A percentile compares a stretch with the other conserved stretches of the same genome.
These are phyloP conservation scores for Metschnikowia proteae DNA, from an alignment of 805 yeast species.

Conservation along the genomic window DNA sequence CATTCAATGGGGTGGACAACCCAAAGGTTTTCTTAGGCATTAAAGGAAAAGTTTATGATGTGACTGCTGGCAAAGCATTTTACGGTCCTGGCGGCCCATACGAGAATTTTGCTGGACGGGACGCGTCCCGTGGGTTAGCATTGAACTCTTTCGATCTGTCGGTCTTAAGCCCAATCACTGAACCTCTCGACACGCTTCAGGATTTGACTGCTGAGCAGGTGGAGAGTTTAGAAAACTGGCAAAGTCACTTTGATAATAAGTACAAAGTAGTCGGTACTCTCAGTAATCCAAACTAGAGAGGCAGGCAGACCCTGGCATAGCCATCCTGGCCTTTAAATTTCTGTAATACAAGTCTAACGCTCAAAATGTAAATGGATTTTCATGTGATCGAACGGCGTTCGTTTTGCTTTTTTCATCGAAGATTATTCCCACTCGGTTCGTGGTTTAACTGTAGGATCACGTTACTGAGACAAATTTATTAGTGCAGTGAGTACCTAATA, in stretches of 20 bases:
- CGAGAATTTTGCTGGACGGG: slow-evolving; percentile 91
- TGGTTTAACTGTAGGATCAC: no score
- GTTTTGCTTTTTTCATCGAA: no score
- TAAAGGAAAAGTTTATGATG: slow-evolving; percentile 84
- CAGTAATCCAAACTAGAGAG: slow-evolving; percentile 23
- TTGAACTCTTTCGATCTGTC: slow-evolving; percentile 75
- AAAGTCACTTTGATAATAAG: slow-evolving; percentile 72
- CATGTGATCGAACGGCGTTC: no score
- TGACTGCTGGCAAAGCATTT: slow-evolving; percentile 70
- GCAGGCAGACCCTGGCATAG: neutral
- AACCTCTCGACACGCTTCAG: slow-evolving; percentile 70
- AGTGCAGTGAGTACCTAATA: no score
- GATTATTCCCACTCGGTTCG: no score
- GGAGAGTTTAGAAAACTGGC: slow-evolving; percentile 81
- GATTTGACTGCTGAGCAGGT: slow-evolving; percentile 59
- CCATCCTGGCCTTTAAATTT: no score
- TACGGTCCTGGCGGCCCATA: slow-evolving; percentile 97
- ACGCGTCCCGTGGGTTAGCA: slow-evolving; percentile 91
- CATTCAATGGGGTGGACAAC: slow-evolving; percentile 77
- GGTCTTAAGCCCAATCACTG: slow-evolving; percentile 61
- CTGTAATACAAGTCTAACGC: no score
- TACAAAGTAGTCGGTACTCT: slow-evolving; percentile 78
- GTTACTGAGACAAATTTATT: no score
- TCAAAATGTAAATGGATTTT: no score
- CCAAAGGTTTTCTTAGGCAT: slow-evolving; percentile 81